Base-by-base conservation (phyloP, 202 grass and related monocot genomes). In the Eragrostis tef region DNA sequence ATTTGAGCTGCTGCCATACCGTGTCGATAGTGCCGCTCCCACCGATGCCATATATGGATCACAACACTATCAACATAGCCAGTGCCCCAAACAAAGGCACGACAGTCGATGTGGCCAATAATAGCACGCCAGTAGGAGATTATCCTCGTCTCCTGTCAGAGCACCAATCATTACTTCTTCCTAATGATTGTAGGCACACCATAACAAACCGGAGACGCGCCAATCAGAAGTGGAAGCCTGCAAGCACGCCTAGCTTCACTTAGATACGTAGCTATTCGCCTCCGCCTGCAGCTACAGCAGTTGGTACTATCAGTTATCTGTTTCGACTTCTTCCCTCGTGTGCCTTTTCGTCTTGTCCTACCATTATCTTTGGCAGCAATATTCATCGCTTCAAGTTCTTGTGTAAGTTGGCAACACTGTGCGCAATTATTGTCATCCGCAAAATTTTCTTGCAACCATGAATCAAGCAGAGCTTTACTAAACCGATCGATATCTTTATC, bases 161-260 rank as follows among this genome's bases (percentile, higher is more conserved):
- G 48, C 43, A 69, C 20, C 29, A 2, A 14, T 6, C 14, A 20
- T 79, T 78, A 84, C 67, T 85, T 86, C 76, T 89, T 94, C 70
- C 54, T 86, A 71, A 90, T 91, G 36, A 93, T 47, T 25, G 92
- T 95, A 2, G 92, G 95, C 49, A 98, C 80, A 6, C 94, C 94
- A 34, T 97, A 97, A 63, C 94, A 97, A 85, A 97, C 94, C 45
- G 94, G 94, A 79, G 95, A 77, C 27, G 90, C 92, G 10, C 95
- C 95, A 48, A 94, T 91, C 61, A 98, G 67, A 64, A 94, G 22
- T 6, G 87, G 79, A 73, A 95, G 87, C 62, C 71, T 89, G 80
- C 95, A 95, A 63, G 85, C 83, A 17, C 75, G 86, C 83, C 95
- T 87, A 36, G 95, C 92, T 82, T 91, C 87, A 80, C 88, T 89